Evolutionary conservation across 805 yeast species (phyloP).

Genomic region (Sungouiella thailandica): DNA sequence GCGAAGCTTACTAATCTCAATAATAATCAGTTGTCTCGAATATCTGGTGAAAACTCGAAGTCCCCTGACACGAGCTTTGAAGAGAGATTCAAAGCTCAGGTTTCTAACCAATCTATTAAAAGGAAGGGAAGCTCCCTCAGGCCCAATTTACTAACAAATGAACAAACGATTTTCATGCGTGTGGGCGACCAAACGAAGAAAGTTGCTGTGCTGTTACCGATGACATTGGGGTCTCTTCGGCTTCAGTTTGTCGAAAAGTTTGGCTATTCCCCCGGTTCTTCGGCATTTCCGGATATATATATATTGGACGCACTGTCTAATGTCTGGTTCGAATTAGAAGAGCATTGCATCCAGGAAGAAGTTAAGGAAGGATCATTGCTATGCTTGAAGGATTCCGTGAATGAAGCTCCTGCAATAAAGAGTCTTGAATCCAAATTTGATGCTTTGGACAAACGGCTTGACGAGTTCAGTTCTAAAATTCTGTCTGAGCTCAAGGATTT

Average conservation of each 20-base stretch:
- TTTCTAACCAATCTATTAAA: no score
- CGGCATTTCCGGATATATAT: slow-evolving; percentile 73
- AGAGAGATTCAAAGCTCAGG: neutral
- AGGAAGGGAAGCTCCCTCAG: no score
- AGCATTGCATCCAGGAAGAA: slow-evolving; percentile 48
- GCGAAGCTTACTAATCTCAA: slow-evolving; percentile 57
- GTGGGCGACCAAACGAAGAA: slow-evolving; percentile 53
- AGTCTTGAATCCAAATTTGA: slow-evolving; percentile 6
- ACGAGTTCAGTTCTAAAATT: slow-evolving; percentile 5
- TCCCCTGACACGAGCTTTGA: neutral
- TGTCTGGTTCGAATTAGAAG: slow-evolving; percentile 78
- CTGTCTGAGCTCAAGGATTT: slow-evolving; percentile 11
- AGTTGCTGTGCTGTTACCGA: slow-evolving; percentile 39
- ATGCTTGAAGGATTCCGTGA: neutral
- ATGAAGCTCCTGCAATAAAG: neutral
- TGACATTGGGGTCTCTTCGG: slow-evolving; percentile 51
- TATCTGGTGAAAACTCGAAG: slow-evolving; percentile 5
- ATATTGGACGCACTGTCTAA: slow-evolving; percentile 56
- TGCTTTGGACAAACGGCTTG: slow-evolving; percentile 6
- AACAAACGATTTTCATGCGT: slow-evolving; percentile 42
- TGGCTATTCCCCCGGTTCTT: slow-evolving; percentile 71
- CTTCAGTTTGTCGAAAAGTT: slow-evolving; percentile 81
- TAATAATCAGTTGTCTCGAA: slow-evolving; percentile 8
- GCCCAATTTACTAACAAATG: no score
- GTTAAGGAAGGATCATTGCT: slow-evolving; percentile 57